Conservation (phyloP, 2,329 filamentous ascomycete species). For the Pseudocercospora fuligena region DNA sequence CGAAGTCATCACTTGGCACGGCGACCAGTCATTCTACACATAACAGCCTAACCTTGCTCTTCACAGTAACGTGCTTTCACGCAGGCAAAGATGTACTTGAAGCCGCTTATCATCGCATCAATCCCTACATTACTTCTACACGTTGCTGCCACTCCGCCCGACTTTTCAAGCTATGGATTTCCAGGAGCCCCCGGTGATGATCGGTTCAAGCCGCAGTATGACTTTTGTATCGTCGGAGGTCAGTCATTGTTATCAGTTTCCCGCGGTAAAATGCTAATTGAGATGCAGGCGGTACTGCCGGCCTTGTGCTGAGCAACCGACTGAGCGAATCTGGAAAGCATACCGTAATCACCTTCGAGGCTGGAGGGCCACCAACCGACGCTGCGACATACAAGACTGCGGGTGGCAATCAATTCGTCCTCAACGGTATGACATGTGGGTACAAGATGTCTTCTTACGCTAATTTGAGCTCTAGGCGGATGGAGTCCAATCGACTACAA, state of each 20-base stretch:
- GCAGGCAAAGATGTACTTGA: background rate
- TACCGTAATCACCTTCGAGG: conserved; percentile 26
- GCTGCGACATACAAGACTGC: conserved; percentile 21
- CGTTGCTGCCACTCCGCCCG: conserved; percentile 11
- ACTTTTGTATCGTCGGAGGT: conserved; percentile 28
- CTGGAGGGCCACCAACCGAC: conserved; percentile 24
- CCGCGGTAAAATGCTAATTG: background rate
- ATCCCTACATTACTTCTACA: background rate
- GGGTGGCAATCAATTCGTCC: conserved; percentile 25
- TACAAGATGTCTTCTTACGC: background rate
- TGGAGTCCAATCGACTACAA: conserved; percentile 27
- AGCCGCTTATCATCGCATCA: background rate
- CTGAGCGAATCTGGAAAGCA: conserved; percentile 27
- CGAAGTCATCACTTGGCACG: background rate
- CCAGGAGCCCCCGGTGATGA: conserved; percentile 15
- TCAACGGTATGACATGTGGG: conserved; percentile 15
- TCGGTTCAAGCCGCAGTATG: conserved; percentile 21
- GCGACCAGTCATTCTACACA: background rate
- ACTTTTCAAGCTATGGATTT: conserved; percentile 25
- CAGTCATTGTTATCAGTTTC: background rate
- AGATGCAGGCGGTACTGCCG: conserved; percentile 26
- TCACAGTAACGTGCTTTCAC: background rate
- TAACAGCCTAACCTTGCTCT: background rate
- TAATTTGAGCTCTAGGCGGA: conserved; percentile 1
- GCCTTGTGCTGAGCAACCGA: conserved; percentile 29